Percentiles rank a stretch among this genome's conserved stretches.
Conservation (phyloP, 345 rosid genomes). For the Lumnitzera racemosa region DNA sequence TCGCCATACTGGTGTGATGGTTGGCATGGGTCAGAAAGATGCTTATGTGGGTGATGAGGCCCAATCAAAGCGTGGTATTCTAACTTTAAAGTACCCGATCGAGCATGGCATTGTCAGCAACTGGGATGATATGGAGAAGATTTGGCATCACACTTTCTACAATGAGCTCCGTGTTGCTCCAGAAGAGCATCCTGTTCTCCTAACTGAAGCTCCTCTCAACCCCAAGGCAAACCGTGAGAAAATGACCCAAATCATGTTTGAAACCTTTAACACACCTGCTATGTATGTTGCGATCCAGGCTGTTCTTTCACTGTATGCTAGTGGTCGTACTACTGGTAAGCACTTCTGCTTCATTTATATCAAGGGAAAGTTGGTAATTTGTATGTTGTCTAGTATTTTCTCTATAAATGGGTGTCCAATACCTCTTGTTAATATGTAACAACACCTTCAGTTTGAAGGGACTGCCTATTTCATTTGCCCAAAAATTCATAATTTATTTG, state of each 20-base stretch:
- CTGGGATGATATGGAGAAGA: constrained; percentile 74
- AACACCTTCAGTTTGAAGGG: no score
- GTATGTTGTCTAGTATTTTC: neutral
- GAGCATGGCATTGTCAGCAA: constrained; percentile 78
- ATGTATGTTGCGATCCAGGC: constrained; percentile 81
- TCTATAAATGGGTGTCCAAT: no score
- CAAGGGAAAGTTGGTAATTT: neutral
- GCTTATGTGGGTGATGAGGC: constrained; percentile 77
- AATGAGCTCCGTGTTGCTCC: constrained; percentile 80
- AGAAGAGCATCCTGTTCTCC: constrained; percentile 72
- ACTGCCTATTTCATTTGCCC: no score
- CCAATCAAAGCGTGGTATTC: constrained; percentile 70
- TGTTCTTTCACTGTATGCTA: constrained; percentile 55
- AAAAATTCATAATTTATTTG: no score
- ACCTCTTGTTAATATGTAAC: no score
- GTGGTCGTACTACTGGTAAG: constrained; percentile 57
- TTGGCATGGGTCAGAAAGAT: constrained; percentile 72
- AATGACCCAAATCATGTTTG: constrained; percentile 77
- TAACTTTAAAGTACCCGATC: constrained; percentile 65
- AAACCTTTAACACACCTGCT: constrained; percentile 66
- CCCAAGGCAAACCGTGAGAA: constrained; percentile 79
- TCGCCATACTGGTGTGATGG: constrained; percentile 70
- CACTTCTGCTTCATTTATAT: neutral
- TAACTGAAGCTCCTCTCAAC: constrained; percentile 76
- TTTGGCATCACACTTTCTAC: constrained; percentile 66